Evolutionary conservation across 345 rosid genomes (phyloP).

Genomic region (Gossypium turneri): DNA sequence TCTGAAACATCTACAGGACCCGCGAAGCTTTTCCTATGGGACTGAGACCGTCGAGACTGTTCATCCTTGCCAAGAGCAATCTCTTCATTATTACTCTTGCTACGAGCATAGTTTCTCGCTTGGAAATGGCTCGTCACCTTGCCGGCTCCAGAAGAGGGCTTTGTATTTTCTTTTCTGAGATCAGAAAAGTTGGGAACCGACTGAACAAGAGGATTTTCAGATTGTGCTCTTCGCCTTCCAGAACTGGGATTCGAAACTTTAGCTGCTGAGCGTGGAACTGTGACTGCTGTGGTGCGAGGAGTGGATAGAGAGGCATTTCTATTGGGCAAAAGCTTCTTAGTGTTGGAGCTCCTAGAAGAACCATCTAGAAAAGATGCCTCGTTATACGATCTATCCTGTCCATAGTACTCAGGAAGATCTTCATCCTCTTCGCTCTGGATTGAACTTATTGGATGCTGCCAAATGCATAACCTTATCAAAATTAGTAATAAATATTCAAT

Average conservation of each 20-base stretch:
- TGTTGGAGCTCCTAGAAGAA: constrained; percentile 54
- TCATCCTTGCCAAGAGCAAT: constrained; percentile 58
- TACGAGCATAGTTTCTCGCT: constrained; percentile 53
- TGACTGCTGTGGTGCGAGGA: constrained; percentile 51
- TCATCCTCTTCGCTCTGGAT: constrained; percentile 59
- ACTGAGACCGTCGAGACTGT: constrained; percentile 50
- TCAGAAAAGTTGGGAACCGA: constrained; percentile 88
- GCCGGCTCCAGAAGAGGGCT: constrained; percentile 52
- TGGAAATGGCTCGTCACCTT: constrained; percentile 58
- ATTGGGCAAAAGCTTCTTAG: constrained; percentile 45
- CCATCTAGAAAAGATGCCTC: constrained; percentile 41
- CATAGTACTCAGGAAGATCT: constrained; percentile 40
- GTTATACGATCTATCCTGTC: constrained; percentile 40
- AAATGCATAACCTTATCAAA: constrained; percentile 40
- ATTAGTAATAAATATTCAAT: constrained; percentile 21
- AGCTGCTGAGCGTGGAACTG: constrained; percentile 53
- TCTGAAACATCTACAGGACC: constrained; percentile 59
- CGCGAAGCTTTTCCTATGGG: constrained; percentile 53
- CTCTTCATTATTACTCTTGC: constrained; percentile 67
- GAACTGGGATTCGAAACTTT: constrained; percentile 53
- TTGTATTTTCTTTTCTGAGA: constrained; percentile 85
- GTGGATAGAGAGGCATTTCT: constrained; percentile 52
- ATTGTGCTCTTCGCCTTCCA: constrained; percentile 61
- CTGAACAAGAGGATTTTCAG: constrained; percentile 74
- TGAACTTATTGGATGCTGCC: constrained; percentile 59